Base-by-base conservation (phyloP, 768 basidiomycete genomes). In the Tylopilus sp. region DNA sequence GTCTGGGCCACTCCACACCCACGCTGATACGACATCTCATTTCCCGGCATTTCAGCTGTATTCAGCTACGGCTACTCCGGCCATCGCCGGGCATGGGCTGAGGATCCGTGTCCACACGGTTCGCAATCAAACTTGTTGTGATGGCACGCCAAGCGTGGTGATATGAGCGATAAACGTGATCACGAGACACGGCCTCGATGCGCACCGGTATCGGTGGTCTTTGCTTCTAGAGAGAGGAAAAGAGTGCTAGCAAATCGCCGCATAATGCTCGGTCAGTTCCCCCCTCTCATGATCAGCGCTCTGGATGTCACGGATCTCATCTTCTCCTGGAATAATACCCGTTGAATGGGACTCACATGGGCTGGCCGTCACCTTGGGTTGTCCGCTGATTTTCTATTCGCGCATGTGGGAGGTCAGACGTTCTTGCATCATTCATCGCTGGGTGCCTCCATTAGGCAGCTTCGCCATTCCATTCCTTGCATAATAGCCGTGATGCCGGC, bases 271-370 rank as follows among this genome's bases (percentile, higher is more conserved):
- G 40, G 33, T 28, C 4, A 4, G 53, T 44, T 5, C 35, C 53
- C 12, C 35, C 53, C 12, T 30, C 36, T 63, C 57, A 63, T 63
- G 64, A 66, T 66, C 64, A 64, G 50, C 62, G 62, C 43, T 50
- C 6, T 47, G 36, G 26, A 38, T 18, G 7, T 22, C 4, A n/a
- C 1, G 43, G 40, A 49, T 56, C 51, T 56, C 36, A 50, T 65
- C 54, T 18, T 56, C 35, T 35, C 41, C 39, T 18, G 41, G 48
- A 3, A 39, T 40, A 22, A 59, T 62, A 25, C 36, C 59, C 55
- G 48, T 28, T 40, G 38, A n/a, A 21, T 42, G 38, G 18, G 33
- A 31, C 50, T 30, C 46, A 20, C 33, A 2, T 23, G 15, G 9
- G 11, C 23, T 28, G 12, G 6, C 33, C 12, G 10, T n/a, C 45